Evolutionary conservation across 2,329 filamentous ascomycete species (phyloP), one percentile per base, ranked within the genome.

Genomic region (Sclerotinia sclerotiorum): DNA sequence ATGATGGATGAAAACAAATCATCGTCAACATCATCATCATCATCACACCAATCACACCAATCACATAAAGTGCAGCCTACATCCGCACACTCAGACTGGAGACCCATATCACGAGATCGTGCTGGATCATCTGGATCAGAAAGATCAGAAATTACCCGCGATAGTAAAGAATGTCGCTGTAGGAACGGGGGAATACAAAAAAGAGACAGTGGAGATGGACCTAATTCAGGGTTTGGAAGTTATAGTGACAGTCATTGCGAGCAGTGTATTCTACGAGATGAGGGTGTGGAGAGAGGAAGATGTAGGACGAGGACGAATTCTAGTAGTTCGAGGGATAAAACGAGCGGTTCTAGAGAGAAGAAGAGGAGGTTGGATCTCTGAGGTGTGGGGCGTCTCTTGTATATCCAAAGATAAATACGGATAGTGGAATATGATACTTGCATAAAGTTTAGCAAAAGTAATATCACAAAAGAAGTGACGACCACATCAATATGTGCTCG

Each of bases 251-350:
- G n/a, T 27, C 32, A n/a, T 8, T 51, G 60, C 13, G 46, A 63
- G 46, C 60, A 42, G 46, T 39, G 60, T 7, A 63, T 51, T 5
- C 7, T 42, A 7, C 24, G 32, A 42, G 46, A 52, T 11, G 60
- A 63, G 8, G 60, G n/a, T 1, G 32, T 52, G 21, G 60, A 63
- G 44, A 63, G 60, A 32, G 60, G 60, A 42, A 39, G 60, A 63
- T 51, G 60, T 42, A 63, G 60, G 60, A 42, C 60, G 46, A 51
- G 60, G 46, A 63, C 60, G 15, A 63, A 63, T 52, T 63, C 46
- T 19, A 63, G 60, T 21, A 51, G 15, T 49, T 63, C 60, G 19
- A 51, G 60, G 32, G 46, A 63, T 21, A 63, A 63, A 15, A 42
- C 46, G 32, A 63, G 60, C 19, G 24, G 58, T 39, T 51, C 46